Evolutionary conservation across 345 rosid genomes (phyloP).

Genomic region (Jatropha curcas): DNA sequence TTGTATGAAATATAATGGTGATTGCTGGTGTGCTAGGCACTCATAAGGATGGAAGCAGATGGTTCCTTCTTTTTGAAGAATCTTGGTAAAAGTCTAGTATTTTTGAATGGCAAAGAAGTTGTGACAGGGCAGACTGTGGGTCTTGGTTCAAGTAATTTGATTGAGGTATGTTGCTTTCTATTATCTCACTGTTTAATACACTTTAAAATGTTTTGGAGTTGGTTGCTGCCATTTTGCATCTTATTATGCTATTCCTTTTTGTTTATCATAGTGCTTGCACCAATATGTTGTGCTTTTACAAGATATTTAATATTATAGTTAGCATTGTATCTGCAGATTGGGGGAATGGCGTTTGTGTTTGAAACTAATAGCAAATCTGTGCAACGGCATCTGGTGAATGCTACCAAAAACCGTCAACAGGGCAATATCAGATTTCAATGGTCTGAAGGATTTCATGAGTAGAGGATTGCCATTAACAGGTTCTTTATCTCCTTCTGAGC

Average conservation of each 20-base stretch:
- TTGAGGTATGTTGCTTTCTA: constrained; percentile 45
- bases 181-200: constrained; percentile 1
- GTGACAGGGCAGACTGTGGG: constrained; percentile 33
- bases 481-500: not conserved
- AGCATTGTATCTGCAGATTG: constrained; percentile 50
- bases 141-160: constrained; percentile 54
- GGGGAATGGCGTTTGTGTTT: constrained; percentile 55
- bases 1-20: constrained; percentile 14
- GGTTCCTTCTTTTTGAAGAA: constrained; percentile 67
- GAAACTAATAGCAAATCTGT: constrained; percentile 57
- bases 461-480: constrained; percentile 8
- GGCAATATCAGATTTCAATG: constrained; percentile 39
- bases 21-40: constrained; percentile 46
- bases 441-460: constrained; percentile 37
- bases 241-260: constrained; percentile 5
- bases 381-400: constrained; percentile 35
- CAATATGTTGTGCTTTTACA: not conserved
- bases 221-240: not conserved
- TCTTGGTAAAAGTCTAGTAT: constrained; percentile 58
- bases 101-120: constrained; percentile 60
- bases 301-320: not conserved
- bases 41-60: constrained; percentile 58
- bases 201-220: not conserved
- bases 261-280: not conserved
- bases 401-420: constrained; percentile 26